These are phyloP conservation scores for Arachis hypogaea DNA, from an alignment of 306 rosid species.

Conservation along the genomic window DNA sequence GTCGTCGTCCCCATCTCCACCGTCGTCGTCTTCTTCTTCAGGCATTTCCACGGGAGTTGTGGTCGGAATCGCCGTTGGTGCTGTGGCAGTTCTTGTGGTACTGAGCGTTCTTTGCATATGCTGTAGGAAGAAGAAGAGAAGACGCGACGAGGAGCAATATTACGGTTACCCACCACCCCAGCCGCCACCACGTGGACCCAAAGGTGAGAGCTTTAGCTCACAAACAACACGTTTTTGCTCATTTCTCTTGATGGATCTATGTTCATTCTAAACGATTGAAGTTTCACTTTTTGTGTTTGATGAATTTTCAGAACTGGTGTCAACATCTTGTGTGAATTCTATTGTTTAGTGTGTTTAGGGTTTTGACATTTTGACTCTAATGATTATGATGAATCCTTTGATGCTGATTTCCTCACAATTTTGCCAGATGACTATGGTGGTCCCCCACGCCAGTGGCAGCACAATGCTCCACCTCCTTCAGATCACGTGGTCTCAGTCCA, in stretches of 20 bases:
- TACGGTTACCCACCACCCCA: constrained; percentile 60
- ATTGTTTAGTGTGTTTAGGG: not conserved
- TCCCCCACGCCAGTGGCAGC: constrained; percentile 65
- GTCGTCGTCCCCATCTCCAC: constrained; percentile 24
- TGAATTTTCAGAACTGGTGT: not conserved
- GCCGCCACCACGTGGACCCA: constrained; percentile 53
- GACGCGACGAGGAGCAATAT: constrained; percentile 59
- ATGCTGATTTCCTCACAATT: constrained; percentile 36
- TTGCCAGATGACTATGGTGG: constrained; percentile 68
- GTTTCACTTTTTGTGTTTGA: not conserved
- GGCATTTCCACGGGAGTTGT: constrained; percentile 55
- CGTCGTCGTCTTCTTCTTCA: constrained; percentile 47
- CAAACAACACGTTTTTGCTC: not conserved
- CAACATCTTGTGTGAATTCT: not conserved
- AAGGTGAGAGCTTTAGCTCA: constrained; percentile 55
- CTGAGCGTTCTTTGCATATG: constrained; percentile 63
- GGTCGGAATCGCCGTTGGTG: constrained; percentile 76
- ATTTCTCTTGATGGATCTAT: not conserved
- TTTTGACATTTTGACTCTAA: not conserved
- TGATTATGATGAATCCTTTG: constrained; percentile 30
- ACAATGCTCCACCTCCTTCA: constrained; percentile 74
- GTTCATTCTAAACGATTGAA: too few relatives aligned
- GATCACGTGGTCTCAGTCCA: constrained; percentile 41
- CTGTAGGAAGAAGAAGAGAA: constrained; percentile 72
- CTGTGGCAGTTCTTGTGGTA: constrained; percentile 60